A percentile compares a stretch with the other conserved stretches of the same genome.
Conservation (phyloP, 2,329 filamentous ascomycete genomes). For the Blastomyces parvus region DNA sequence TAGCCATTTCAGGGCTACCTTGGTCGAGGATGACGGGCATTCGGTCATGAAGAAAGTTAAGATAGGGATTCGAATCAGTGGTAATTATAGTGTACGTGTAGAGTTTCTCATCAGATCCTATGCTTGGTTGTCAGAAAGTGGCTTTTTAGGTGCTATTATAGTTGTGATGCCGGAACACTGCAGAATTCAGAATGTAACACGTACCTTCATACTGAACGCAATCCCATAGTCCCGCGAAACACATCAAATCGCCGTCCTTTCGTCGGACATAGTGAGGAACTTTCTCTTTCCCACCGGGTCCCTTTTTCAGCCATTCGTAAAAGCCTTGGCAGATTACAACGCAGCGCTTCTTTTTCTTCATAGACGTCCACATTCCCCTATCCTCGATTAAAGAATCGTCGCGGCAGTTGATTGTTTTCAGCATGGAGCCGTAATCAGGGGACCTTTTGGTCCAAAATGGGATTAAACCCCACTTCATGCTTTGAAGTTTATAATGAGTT, state of each 20-base stretch:
- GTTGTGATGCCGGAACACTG: background rate
- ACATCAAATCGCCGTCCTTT: conserved; percentile 75
- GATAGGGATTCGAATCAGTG: conserved; percentile 70
- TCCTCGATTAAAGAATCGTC: conserved; percentile 71
- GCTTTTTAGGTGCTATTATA: background rate
- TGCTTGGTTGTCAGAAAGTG: conserved; percentile 2
- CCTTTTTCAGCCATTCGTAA: conserved; percentile 88
- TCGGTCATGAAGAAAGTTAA: conserved; percentile 80
- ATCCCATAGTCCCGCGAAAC: conserved; percentile 87
- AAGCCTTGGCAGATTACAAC: conserved; percentile 85
- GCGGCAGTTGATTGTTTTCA: conserved; percentile 92
- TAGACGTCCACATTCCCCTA: conserved; percentile 79
- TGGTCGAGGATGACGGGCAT: conserved; percentile 92
- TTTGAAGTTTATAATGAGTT: conserved; percentile 69
- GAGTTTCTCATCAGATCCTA: conserved; percentile 55
- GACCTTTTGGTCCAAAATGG: conserved; percentile 87
- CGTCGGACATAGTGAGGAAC: conserved; percentile 75
- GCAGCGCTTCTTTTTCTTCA: conserved; percentile 85
- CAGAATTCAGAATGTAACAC: conserved; percentile 10
- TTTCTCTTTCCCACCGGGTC: conserved; percentile 61
- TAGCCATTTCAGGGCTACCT: conserved; percentile 57
- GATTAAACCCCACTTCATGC: conserved; percentile 93
- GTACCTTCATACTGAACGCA: conserved; percentile 68
- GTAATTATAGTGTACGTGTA: conserved; percentile 95
- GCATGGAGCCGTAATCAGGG: conserved; percentile 64